These are phyloP conservation scores for Smallanthus sonchifolius DNA, from an alignment of 129 eudicot genomes.

Conservation along the genomic window DNA sequence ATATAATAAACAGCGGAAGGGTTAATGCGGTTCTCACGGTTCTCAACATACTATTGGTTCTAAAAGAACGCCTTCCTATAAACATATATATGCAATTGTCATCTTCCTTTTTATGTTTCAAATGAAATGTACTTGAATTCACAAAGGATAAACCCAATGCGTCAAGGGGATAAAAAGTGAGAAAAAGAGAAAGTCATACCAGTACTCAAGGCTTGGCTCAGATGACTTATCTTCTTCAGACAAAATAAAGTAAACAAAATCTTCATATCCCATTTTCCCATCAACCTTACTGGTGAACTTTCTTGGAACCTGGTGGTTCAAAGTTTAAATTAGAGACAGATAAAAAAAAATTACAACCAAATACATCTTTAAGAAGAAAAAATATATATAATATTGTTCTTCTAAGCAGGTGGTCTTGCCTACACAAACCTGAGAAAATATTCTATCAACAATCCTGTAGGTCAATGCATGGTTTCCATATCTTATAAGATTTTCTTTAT, in stretches of 20 bases:
- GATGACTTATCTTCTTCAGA: constrained; percentile 88
- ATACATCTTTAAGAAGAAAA: neutral
- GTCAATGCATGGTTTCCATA: constrained; percentile 87
- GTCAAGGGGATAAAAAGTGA: neutral
- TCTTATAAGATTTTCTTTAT: constrained; percentile 77
- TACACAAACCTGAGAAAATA: constrained; percentile 75
- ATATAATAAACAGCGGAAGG: too few relatives aligned
- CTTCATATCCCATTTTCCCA: constrained; percentile 92
- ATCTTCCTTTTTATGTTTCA: neutral
- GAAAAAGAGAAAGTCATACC: constrained; percentile 31
- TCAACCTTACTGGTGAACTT: constrained; percentile 75
- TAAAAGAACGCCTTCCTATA: too few relatives aligned
- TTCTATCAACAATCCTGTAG: constrained; percentile 85
- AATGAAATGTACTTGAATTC: neutral
- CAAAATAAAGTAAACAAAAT: constrained; percentile 73
- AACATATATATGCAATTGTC: neutral
- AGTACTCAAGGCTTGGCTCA: constrained; percentile 79
- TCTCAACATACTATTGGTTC: too few relatives aligned
- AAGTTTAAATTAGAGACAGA: neutral
- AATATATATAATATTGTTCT: neutral
- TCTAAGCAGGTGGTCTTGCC: neutral
- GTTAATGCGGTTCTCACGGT: too few relatives aligned
- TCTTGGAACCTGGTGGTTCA: constrained; percentile 55
- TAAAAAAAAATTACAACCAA: neutral
- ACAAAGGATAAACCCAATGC: neutral